Evolutionary conservation across 2,329 filamentous ascomycete genomes (phyloP).

Genomic region (Claviceps spartinae): DNA sequence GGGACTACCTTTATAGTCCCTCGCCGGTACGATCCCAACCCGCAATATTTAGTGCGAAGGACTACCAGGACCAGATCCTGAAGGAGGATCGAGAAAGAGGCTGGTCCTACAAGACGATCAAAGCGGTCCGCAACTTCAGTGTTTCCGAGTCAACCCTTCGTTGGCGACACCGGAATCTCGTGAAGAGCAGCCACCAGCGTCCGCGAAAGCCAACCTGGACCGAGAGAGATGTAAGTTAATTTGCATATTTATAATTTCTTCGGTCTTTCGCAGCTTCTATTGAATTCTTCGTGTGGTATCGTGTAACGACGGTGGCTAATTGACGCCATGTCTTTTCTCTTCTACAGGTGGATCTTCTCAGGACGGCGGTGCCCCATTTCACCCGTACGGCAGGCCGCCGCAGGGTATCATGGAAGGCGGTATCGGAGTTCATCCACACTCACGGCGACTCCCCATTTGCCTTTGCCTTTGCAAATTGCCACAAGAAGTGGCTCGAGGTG

Average conservation of each 20-base stretch:
- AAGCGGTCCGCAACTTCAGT: conserved; percentile 35
- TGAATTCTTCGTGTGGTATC: too few relatives aligned
- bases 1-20: too few relatives aligned
- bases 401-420: conserved; percentile 43
- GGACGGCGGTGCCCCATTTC: conserved; percentile 22
- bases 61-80: conserved; percentile 30
- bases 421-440: conserved; percentile 37
- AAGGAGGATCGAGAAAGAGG: conserved; percentile 40
- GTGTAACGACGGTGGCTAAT: too few relatives aligned
- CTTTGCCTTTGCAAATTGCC: conserved; percentile 46
- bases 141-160: conserved; percentile 62
- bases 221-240: conserved; percentile 43
- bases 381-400: conserved; percentile 21
- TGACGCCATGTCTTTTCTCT: conserved; percentile 7
- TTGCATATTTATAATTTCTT: not conserved
- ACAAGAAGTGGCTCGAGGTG: conserved; percentile 31
- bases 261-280: too few relatives aligned
- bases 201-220: conserved; percentile 55
- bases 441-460: conserved; percentile 39
- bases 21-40: too few relatives aligned
- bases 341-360: conserved; percentile 30
- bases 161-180: conserved; percentile 51
- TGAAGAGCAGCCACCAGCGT: conserved; percentile 46
- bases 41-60: not conserved
- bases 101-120: conserved; percentile 53